Percentiles rank a stretch among this genome's conserved stretches.
Evolutionary conservation across 2,329 filamentous ascomycete genomes (phyloP).

Genomic region (Fusarium nisikadoi): DNA sequence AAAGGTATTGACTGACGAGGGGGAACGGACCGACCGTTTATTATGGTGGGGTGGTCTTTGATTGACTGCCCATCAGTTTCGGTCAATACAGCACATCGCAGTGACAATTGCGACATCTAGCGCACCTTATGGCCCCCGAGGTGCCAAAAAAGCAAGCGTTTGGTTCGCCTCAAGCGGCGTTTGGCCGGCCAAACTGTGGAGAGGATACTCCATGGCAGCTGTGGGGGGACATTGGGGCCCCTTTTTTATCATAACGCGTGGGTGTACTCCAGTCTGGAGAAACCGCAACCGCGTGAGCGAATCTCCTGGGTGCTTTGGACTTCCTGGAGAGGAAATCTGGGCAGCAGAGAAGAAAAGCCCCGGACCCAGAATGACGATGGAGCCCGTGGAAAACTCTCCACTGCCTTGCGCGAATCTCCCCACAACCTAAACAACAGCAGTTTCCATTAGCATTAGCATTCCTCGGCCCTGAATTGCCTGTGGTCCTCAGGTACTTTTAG

Average conservation of each 20-base stretch:
- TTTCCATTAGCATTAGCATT: slow-evolving; percentile 29
- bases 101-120: slow-evolving; percentile 15
- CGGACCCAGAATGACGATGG: slow-evolving; percentile 28
- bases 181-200: slow-evolving; percentile 70
- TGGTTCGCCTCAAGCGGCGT: slow-evolving; percentile 60
- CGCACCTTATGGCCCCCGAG: slow-evolving; percentile 25
- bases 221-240: slow-evolving; percentile 33
- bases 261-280: slow-evolving; percentile 27
- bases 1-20: background rate
- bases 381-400: slow-evolving; percentile 21
- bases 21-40: slow-evolving; percentile 35
- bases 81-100: slow-evolving; percentile 12
- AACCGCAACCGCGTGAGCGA: slow-evolving; percentile 24
- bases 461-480: slow-evolving; percentile 17
- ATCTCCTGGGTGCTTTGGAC: slow-evolving; percentile 21
- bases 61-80: background rate
- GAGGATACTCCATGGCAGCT: slow-evolving; percentile 36
- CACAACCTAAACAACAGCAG: slow-evolving; percentile 33
- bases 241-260: slow-evolving; percentile 12
- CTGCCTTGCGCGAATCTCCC: slow-evolving; percentile 34
- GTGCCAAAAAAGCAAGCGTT: slow-evolving; percentile 23
- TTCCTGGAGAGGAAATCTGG: slow-evolving; percentile 36
- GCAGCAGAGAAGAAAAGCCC: slow-evolving; percentile 8
- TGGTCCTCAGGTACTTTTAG: slow-evolving; percentile 19
- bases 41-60: slow-evolving; percentile 16